Percentiles rank a stretch among this genome's conserved stretches.
Evolutionary conservation across 73 alveolate species (phyloP).

Genomic region (Tetrahymena thermophila): DNA sequence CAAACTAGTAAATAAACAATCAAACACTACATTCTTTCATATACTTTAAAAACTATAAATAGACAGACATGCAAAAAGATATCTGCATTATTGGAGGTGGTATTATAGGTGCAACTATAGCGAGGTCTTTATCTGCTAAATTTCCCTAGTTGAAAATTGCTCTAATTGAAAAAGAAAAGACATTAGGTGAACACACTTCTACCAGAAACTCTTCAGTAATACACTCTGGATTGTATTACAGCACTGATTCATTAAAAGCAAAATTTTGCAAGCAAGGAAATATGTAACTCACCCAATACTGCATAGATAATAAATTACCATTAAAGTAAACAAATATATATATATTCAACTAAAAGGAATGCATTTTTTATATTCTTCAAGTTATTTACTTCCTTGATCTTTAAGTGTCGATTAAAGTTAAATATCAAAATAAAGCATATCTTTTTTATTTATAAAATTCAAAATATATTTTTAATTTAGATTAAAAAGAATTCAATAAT

Average conservation of each 20-base stretch:
- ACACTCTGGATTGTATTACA: slow-evolving; percentile 83
- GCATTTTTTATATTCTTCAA: too few species aligned
- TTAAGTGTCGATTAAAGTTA: too few species aligned
- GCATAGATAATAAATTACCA: slow-evolving; percentile 49
- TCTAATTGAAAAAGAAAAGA: slow-evolving; percentile 68
- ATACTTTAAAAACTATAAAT: neutral
- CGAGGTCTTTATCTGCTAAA: slow-evolving; percentile 47
- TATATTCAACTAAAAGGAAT: neutral
- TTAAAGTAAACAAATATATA: neutral
- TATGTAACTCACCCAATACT: slow-evolving; percentile 50
- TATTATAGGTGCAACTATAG: slow-evolving; percentile 50
- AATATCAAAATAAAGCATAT: neutral
- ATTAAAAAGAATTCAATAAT: too few species aligned
- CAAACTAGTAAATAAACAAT: neutral
- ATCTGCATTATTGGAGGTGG: slow-evolving; percentile 59
- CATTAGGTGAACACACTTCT: slow-evolving; percentile 70
- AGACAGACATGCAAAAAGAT: neutral
- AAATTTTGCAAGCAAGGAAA: slow-evolving; percentile 66
- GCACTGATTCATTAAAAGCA: slow-evolving; percentile 67
- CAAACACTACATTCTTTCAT: neutral
- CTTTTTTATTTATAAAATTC: neutral
- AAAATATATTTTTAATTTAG: neutral
- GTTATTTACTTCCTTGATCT: too few species aligned
- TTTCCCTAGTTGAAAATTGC: slow-evolving; percentile 51
- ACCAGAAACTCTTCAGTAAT: slow-evolving; percentile 80